These are phyloP conservation scores for Tremella mesenterica DNA, from an alignment of 768 basidiomycete genomes.

Conservation along the genomic window DNA sequence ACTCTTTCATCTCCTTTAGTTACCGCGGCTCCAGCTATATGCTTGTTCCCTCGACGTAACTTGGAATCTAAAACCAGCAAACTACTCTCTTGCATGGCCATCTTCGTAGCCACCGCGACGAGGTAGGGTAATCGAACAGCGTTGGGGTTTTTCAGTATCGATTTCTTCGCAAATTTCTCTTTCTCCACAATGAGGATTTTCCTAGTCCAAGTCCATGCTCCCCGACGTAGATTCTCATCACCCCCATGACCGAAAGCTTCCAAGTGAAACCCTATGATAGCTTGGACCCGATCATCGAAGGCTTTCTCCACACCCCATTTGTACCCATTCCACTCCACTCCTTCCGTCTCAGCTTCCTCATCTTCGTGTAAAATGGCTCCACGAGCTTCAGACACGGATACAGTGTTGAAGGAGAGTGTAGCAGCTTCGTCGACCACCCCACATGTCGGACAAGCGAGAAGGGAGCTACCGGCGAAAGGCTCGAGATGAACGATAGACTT, in stretches of 20 bases:
- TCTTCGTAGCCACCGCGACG: conserved; percentile 17
- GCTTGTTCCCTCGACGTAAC: neutral
- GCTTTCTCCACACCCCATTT: neutral
- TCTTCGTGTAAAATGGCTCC: conserved; percentile 11
- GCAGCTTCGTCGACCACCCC: conserved; percentile 9
- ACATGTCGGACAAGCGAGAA: conserved; percentile 14
- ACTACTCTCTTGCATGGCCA: conserved; percentile 17
- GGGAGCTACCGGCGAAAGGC: neutral
- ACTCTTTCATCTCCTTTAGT: conserved; percentile 9
- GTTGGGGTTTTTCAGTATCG: conserved; percentile 3
- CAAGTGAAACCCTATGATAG: conserved; percentile 8
- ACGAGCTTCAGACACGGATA: neutral
- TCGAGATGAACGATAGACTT: neutral
- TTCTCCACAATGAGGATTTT: neutral
- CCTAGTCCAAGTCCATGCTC: neutral
- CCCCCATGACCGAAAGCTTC: conserved; percentile 4
- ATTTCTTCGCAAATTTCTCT: neutral
- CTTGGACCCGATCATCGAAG: conserved; percentile 4
- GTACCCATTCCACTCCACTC: neutral
- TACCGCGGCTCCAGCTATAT: neutral
- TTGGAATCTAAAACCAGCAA: conserved; percentile 9
- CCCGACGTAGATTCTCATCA: neutral
- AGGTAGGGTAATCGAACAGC: conserved; percentile 10
- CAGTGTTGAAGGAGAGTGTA: neutral
- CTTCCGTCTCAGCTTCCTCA: neutral